Conservation (phyloP, 768 basidiomycete species). For the Pleurotus eryngii region DNA sequence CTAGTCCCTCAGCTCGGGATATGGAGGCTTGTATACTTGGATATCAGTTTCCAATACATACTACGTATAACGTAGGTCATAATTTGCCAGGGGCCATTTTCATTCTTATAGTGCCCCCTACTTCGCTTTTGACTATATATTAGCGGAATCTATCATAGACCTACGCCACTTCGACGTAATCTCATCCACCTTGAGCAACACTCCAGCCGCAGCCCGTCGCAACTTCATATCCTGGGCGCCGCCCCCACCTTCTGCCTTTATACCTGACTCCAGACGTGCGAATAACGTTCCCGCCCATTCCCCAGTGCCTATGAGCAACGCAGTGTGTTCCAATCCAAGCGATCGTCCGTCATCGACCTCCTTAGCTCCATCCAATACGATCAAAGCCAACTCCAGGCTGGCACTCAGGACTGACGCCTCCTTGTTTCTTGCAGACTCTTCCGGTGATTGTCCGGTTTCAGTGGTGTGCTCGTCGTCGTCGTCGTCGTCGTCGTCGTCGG, state of each 20-base stretch:
- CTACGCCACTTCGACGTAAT: conserved; percentile 65
- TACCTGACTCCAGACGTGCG: conserved; percentile 58
- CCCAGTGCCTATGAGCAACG: conserved; percentile 62
- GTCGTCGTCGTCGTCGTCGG: conserved; percentile 35
- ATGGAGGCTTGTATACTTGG: too few relatives aligned
- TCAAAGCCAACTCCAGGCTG: conserved; percentile 73
- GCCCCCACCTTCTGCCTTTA: conserved; percentile 58
- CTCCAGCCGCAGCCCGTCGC: conserved; percentile 71
- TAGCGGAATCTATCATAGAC: conserved; percentile 46
- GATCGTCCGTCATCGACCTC: conserved; percentile 77
- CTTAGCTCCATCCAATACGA: conserved; percentile 70
- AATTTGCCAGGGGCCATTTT: too few relatives aligned
- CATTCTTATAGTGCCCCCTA: too few relatives aligned
- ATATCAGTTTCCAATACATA: too few relatives aligned
- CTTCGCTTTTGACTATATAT: conserved; percentile 3
- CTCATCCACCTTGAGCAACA: conserved; percentile 77
- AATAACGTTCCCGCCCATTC: conserved; percentile 83
- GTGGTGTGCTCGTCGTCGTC: conserved; percentile 31
- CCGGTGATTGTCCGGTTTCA: conserved; percentile 17
- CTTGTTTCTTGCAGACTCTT: conserved; percentile 27
- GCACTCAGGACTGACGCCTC: conserved; percentile 74
- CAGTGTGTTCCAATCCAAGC: conserved; percentile 72
- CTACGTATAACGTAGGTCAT: too few relatives aligned
- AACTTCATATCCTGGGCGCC: conserved; percentile 62
- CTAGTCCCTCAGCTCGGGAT: too few relatives aligned